phyloP scores from a whole-genome alignment of 805 yeast species.

The Clavispora carvajalis region DNA sequence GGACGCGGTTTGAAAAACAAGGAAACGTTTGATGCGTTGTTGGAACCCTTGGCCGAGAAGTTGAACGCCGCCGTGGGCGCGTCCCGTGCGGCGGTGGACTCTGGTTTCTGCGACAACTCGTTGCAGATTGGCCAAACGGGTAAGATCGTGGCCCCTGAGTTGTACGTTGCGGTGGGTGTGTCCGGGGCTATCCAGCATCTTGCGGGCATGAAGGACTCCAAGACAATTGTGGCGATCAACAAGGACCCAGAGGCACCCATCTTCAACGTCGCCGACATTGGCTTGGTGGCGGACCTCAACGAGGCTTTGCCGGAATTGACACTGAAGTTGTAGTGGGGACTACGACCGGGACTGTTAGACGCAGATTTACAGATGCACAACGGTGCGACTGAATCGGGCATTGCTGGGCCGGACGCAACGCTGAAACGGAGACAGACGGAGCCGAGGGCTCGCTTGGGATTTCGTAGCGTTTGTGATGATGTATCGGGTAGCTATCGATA shows the following conservation, averaged over 20 bases:
- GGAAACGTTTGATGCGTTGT: conserved; percentile 72
- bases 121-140: conserved; percentile 98
- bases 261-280: conserved; percentile 84
- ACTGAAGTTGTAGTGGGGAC: conserved; percentile 47
- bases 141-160: conserved; percentile 93
- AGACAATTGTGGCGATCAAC: conserved; percentile 88
- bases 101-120: conserved; percentile 93
- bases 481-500: too few species aligned
- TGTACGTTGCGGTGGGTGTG: conserved; percentile 88
- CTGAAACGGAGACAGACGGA: too few species aligned
- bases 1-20: conserved; percentile 92
- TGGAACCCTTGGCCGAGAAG: conserved; percentile 79
- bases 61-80: conserved; percentile 95
- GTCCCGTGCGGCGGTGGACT: conserved; percentile 95
- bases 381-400: too few species aligned
- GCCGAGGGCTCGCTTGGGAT: too few species aligned
- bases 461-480: too few species aligned
- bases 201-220: conserved; percentile 98
- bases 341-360: neutral
- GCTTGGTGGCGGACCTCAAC: conserved; percentile 83
- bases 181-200: conserved; percentile 97
- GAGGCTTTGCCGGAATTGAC: conserved; percentile 90
- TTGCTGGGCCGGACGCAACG: too few species aligned
- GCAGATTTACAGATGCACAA: too few species aligned
- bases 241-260: conserved; percentile 94